Evolutionary conservation across 1,284 basidiomycete species (phyloP), one percentile per base, ranked within the genome.

Genomic region (Volvariella surrecta): DNA sequence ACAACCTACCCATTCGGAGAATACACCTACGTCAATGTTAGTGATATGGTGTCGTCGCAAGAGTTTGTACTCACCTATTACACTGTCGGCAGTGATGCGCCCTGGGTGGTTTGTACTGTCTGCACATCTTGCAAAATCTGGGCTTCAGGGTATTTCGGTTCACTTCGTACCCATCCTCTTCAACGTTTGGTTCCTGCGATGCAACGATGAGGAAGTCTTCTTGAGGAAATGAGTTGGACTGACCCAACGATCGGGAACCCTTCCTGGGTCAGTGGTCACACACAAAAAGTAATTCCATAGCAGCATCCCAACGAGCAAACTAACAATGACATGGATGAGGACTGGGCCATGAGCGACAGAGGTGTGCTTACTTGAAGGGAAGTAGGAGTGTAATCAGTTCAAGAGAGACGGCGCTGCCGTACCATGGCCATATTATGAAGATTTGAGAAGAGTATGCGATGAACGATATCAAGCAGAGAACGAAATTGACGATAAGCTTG

Each of bases 381-480:
- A 79, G 53, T 8, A 97, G 73, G 4, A 94, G 70, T 24, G 63
- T 66, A 30, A 91, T 53, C 20, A 95, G 76, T 48, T 89, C 80
- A 17, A 84, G 61, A 4, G 86, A 84, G 48, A 86, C 51, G 40
- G 62, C 79, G 28, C 73, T 60, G 37, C 88, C 85, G 55, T 92
- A 92, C 87, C 88, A 93, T 32, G 91, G 91, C 85, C 88, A 89
- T 60, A 94, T 79, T 50, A 96, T 71, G 61, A 88, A 93, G 56
- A 93, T 75, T 61, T 97, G 93, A 1, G 85, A 79, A 10, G 86
- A 83, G 60, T 90, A 90, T 1, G 87, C 76, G 53, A 96, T 91
- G 63, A 95, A 97, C 37, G 71, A 78, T 52, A 97, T 94, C 38
- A 97, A 75, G 52, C 65, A 66, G 35, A 83, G 65, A 41, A 90